Evolutionary conservation across 2,329 filamentous ascomycete genomes (phyloP).

Genomic region (Fusarium neocosmosporiellum): DNA sequence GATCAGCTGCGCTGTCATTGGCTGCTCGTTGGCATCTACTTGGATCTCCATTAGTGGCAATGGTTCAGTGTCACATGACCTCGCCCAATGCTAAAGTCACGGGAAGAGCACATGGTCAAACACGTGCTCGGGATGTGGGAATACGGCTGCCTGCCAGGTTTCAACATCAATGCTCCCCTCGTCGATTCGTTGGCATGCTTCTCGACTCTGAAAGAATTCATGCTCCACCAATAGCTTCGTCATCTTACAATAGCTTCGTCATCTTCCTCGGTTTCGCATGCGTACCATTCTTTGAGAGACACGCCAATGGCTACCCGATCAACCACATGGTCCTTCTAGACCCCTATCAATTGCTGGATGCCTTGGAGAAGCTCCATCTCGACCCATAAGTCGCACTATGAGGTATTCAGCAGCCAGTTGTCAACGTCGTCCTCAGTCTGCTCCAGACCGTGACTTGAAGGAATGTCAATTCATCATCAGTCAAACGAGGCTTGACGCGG

Average conservation of each 20-base stretch:
- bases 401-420: background rate
- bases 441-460: background rate
- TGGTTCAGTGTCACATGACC: conserved; percentile 1
- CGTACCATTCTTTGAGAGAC: background rate
- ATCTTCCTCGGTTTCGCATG: background rate
- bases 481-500: background rate
- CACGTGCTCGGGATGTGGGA: background rate
- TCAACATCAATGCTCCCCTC: background rate
- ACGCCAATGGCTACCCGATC: background rate
- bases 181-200: background rate
- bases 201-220: background rate
- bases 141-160: conserved; percentile 26
- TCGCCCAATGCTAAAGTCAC: background rate
- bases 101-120: background rate
- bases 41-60: background rate
- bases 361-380: background rate
- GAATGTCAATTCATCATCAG: background rate
- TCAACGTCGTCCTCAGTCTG: background rate
- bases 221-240: background rate
- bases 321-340: background rate
- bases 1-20: conserved; percentile 31
- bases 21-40: background rate
- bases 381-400: background rate
- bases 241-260: background rate
- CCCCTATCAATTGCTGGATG: background rate